Evolutionary conservation across 2,329 filamentous ascomycete genomes (phyloP), one percentile per base, ranked within the genome.

Genomic region (Aspergillus sp.): DNA sequence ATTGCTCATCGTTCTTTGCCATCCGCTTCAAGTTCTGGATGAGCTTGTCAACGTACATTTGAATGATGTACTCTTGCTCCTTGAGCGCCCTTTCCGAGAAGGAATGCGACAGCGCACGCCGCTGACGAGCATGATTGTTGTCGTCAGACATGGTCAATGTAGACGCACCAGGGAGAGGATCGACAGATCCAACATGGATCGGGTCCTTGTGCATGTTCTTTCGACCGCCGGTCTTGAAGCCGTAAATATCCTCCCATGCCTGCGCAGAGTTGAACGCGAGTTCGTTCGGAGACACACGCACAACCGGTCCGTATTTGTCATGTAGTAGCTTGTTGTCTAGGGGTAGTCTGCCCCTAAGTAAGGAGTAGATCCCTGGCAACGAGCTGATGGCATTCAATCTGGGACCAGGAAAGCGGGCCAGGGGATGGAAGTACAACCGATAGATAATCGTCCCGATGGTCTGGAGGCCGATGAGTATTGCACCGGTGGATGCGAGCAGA

Each of bases 191-290:
- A 4, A 25, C 42, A 25, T 45, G 36, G 42, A 46, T 40, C 2
- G 44, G 34, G 42, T 50, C 4, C 64, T 69, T 41, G 38, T 16
- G 38, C 38, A 41, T 41, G 38, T 41, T 41, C 38, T 16, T 16
- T 4, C 38, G 14, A 3, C 14, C 38, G 38, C 38, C 16, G 3
- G 38, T 41, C n/a, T 41, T 41, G 38, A 41, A 19, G 11, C 73
- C 74, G 55, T 76, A 77, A 32, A 78, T 73, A 23, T 77, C 75
- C 45, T 67, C 66, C 68, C 71, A 77, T 1, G 68, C 71, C 1
- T 76, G 72, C n/a, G 62, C 71, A 3, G 71, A 69, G 47, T 67
- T 76, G 61, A 76, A 76, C 1, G 74, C 76, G 0, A 77, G 50
- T 51, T 78, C 73, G 23, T 67, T 69, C 0, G 76, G 76, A 0